Conservation (phyloP, 2,329 filamentous ascomycete species). For the Escovopsis sp. region DNA sequence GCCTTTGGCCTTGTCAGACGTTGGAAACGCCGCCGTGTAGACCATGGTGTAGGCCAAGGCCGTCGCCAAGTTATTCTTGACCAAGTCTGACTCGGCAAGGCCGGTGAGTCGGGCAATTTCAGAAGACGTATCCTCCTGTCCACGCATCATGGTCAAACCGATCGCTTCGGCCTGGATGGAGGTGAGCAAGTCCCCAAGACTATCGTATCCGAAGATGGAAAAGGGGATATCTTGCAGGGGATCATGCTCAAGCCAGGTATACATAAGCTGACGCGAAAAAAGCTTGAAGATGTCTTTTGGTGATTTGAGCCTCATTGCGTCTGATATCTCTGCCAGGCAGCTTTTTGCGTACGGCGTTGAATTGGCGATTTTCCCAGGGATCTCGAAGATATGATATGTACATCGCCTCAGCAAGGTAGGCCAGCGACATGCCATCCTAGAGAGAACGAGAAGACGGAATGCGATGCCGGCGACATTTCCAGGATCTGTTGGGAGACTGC, state of each 20-base stretch:
- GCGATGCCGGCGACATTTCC: constrained; percentile 71
- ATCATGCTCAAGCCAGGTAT: constrained; percentile 69
- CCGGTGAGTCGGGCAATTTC: constrained; percentile 45
- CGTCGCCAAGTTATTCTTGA: constrained; percentile 59
- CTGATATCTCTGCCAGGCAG: constrained; percentile 55
- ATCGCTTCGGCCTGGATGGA: constrained; percentile 64
- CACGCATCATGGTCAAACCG: constrained; percentile 71
- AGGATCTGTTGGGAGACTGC: constrained; percentile 58
- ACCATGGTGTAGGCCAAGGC: constrained; percentile 73
- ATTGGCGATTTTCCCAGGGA: constrained; percentile 54
- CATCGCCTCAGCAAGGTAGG: constrained; percentile 73
- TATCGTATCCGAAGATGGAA: constrained; percentile 66
- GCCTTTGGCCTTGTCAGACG: constrained; percentile 32
- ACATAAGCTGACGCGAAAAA: constrained; percentile 79
- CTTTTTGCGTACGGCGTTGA: constrained; percentile 56
- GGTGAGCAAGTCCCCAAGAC: constrained; percentile 50
- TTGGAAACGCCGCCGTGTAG: constrained; percentile 25
- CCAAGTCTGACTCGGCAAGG: constrained; percentile 37
- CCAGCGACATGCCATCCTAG: constrained; percentile 67
- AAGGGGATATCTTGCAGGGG: constrained; percentile 62
- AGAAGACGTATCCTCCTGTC: constrained; percentile 47
- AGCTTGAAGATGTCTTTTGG: constrained; percentile 62
- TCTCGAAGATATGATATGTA: constrained; percentile 90
- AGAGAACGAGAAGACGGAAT: constrained; percentile 61
- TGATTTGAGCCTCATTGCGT: constrained; percentile 46